Conservation (phyloP, 2,329 filamentous ascomycete genomes). For the Exophiala sideris region DNA sequence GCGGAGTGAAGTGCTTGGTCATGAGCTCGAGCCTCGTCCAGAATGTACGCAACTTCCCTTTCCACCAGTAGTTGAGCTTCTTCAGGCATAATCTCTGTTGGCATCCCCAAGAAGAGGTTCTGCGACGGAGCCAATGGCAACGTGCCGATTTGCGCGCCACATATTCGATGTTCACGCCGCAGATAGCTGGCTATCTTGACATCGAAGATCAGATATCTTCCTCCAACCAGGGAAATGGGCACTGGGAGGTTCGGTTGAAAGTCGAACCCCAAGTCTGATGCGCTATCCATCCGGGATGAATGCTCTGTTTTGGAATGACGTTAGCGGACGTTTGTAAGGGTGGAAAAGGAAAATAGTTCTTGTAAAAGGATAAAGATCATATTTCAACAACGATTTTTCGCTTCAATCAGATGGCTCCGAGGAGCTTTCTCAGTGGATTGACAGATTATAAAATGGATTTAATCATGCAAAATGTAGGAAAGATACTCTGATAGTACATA, state of each 20-base stretch:
- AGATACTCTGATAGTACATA: neutral
- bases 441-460: conserved; percentile 67
- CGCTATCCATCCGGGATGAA: conserved; percentile 10
- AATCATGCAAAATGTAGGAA: conserved; percentile 54
- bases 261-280: conserved; percentile 29
- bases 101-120: conserved; percentile 87
- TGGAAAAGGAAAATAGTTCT: too few relatives aligned
- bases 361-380: conserved; percentile 14
- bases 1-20: conserved; percentile 59
- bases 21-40: conserved; percentile 75
- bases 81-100: conserved; percentile 85
- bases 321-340: too few relatives aligned
- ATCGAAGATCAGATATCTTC: conserved; percentile 86
- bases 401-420: conserved; percentile 45
- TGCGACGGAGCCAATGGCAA: conserved; percentile 91
- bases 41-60: conserved; percentile 70
- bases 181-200: conserved; percentile 73
- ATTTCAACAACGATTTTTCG: conserved; percentile 48
- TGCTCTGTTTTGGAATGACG: too few relatives aligned
- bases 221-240: conserved; percentile 75
- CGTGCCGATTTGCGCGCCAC: conserved; percentile 79
- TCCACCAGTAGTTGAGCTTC: conserved; percentile 80
- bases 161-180: conserved; percentile 77
- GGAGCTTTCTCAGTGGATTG: conserved; percentile 70
- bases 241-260: conserved; percentile 53